Evolutionary conservation across 2,329 filamentous ascomycete genomes (phyloP), one percentile per base, ranked within the genome.

Genomic region (Colletotrichum shisoi): DNA sequence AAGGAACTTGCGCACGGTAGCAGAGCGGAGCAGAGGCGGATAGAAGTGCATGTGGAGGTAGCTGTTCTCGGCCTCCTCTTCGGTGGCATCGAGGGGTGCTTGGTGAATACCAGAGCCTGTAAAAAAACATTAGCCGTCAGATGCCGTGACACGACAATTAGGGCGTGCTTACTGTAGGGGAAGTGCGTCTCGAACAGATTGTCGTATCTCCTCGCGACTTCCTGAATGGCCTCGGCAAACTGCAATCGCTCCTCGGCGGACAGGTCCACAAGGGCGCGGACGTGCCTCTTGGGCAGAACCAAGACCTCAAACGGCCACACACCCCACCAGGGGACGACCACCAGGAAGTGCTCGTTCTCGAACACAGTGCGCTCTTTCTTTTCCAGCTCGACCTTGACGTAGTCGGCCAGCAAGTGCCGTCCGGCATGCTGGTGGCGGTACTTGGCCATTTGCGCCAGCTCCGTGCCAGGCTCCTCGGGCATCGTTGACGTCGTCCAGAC

Each of bases 31-130:
- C 53, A 99, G 83, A 13, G 95, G 95, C 48, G 95, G 95, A 77
- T 97, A 98, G 79, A 99, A 99, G 81, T 99, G 95, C 82, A 99
- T 90, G 78, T 99, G 95, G 76, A 99, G 89, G 79, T 96, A 94
- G 71, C 92, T 93, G 69, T 89, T 89, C 73, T 97, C 91, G 61
- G 94, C 86, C 78, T 98, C 94, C 69, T 96, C 92, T 1, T 87
- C 84, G 0, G 87, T 90, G 24, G 92, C 93, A 31, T 91, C 87
- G 7, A 99, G 84, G 3, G 95, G 95, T 19, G 95, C 94, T 81
- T 99, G 95, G 77, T 99, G 95, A 63, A 99, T 89, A 48, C 95
- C 95, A 77, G 97, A 98, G 78, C 91, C 87, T 90, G 67, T 2
- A 2, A 34, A 8, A 8, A 34, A 19, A 4, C 49, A 69, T 79